These are phyloP conservation scores for Cladosporium cucumerinum DNA, from an alignment of 2,329 filamentous ascomycete species.

Conservation along the genomic window DNA sequence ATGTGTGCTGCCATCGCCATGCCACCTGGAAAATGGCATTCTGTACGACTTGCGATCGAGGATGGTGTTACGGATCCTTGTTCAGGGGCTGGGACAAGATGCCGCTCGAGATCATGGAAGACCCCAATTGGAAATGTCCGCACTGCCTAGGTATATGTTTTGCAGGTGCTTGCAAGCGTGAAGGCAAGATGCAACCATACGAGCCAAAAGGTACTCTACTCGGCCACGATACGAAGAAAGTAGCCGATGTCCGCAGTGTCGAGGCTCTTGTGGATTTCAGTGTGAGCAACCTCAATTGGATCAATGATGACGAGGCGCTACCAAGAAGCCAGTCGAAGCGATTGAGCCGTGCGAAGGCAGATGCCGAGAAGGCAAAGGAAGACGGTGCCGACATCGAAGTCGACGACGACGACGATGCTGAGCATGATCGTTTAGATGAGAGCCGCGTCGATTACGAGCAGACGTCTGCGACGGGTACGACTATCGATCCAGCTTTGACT, in stretches of 20 bases:
- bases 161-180: conserved; percentile 72
- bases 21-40: conserved; percentile 79
- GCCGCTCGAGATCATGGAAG: conserved; percentile 77
- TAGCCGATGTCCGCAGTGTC: conserved; percentile 87
- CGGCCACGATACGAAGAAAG: conserved; percentile 84
- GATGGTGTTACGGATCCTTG: conserved; percentile 90
- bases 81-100: conserved; percentile 89
- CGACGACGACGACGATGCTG: conserved; percentile 43
- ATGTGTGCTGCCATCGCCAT: conserved; percentile 78
- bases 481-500: conserved; percentile 36
- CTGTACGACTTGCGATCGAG: conserved; percentile 71
- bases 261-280: conserved; percentile 90
- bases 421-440: conserved; percentile 35
- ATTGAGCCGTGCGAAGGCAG: conserved; percentile 45
- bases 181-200: conserved; percentile 69
- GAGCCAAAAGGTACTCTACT: conserved; percentile 82
- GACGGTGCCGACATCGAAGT: conserved; percentile 45
- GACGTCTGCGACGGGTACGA: conserved; percentile 34
- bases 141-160: conserved; percentile 84
- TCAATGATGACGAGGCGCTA: conserved; percentile 54
- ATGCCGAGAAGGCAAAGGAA: conserved; percentile 52
- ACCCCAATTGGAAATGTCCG: conserved; percentile 82
- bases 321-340: conserved; percentile 36
- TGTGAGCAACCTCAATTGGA: conserved; percentile 80
- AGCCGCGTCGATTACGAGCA: conserved; percentile 41